phyloP scores from a whole-genome alignment of 306 rosid genomes.

The Calophaca sinica region DNA sequence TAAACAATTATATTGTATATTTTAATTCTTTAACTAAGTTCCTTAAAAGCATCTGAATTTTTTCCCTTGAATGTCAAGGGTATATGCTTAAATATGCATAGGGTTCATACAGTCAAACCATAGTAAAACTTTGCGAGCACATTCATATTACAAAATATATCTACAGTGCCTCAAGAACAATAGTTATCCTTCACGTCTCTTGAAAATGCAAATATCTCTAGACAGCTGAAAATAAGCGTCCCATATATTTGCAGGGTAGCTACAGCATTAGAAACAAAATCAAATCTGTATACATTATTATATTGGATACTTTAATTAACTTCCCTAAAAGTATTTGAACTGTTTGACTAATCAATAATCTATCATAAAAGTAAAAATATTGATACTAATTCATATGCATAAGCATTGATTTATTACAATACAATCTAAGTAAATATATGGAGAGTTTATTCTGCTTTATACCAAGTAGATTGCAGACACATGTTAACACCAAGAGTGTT shows the following conservation, averaged over 20 bases:
- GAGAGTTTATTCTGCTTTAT: neutral
- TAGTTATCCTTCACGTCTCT: neutral
- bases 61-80: neutral
- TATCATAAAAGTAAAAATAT: neutral
- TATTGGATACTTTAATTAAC: neutral
- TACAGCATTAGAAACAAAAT: neutral
- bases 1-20: neutral
- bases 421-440: no score
- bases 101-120: no score
- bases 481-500: no score
- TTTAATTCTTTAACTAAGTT: neutral
- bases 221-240: neutral
- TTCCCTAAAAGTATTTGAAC: neutral
- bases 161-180: slow-evolving; percentile 11
- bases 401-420: no score
- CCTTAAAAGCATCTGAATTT: neutral
- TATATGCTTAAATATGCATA: no score
- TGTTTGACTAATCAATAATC: neutral
- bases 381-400: neutral
- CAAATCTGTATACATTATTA: neutral
- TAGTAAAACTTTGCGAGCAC: no score
- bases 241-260: neutral
- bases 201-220: neutral
- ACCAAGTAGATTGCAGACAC: neutral
- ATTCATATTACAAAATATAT: no score